Evolutionary conservation across 2,329 filamentous ascomycete genomes (phyloP).

Genomic region (Diplodia seriata): DNA sequence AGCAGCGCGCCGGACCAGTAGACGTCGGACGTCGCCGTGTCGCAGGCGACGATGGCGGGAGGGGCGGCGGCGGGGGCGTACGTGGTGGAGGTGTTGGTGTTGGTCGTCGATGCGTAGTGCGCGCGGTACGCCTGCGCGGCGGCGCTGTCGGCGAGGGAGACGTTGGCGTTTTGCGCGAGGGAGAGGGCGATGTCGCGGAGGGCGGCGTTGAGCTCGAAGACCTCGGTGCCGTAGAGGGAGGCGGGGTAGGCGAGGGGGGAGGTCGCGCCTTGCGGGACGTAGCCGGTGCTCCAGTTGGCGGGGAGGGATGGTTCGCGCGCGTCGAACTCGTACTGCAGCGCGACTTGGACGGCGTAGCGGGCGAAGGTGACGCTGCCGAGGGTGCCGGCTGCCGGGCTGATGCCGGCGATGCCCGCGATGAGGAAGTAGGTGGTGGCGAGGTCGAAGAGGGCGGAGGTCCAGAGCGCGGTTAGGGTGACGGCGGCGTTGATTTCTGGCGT

Average conservation of each 20-base stretch:
- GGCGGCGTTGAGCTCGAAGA: slow-evolving; percentile 51
- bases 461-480: slow-evolving; percentile 67
- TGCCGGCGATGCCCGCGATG: slow-evolving; percentile 74
- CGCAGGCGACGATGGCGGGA: slow-evolving; percentile 43
- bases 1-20: slow-evolving; percentile 43
- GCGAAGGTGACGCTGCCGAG: slow-evolving; percentile 71
- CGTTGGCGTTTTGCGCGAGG: slow-evolving; percentile 46
- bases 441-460: slow-evolving; percentile 68
- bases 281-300: slow-evolving; percentile 69
- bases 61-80: too few species aligned
- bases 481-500: slow-evolving; percentile 74
- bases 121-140: slow-evolving; percentile 49
- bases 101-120: too few species aligned
- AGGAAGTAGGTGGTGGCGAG: slow-evolving; percentile 73
- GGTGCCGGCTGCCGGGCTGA: slow-evolving; percentile 72
- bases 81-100: too few species aligned
- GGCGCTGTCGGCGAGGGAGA: slow-evolving; percentile 47
- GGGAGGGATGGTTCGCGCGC: slow-evolving; percentile 66
- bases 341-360: slow-evolving; percentile 74
- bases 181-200: slow-evolving; percentile 45
- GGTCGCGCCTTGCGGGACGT: slow-evolving; percentile 71
- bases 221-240: slow-evolving; percentile 52
- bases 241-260: slow-evolving; percentile 46
- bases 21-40: slow-evolving; percentile 42
- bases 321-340: slow-evolving; percentile 78